Base-by-base conservation (phyloP, 2,329 filamentous ascomycete species). In the Cladophialophora bantiana region DNA sequence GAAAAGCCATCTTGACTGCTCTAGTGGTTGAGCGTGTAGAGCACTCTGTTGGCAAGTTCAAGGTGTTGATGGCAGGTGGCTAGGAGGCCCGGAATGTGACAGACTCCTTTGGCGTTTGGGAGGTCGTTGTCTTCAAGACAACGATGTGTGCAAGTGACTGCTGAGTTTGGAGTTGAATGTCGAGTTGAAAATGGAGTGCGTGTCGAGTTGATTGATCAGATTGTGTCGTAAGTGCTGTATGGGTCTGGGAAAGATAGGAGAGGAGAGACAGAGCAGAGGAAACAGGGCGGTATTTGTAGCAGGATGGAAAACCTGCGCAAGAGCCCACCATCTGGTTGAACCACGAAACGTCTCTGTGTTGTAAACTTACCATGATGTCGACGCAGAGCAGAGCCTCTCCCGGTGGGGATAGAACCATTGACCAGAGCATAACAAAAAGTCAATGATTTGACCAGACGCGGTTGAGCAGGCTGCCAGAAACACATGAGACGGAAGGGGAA, bases 91-190 rank as follows among this genome's bases (percentile, higher is more conserved):
- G n/a, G 35, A 1, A 6, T 53, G n/a, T 42, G 32, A 34, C 2
- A 40, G 36, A 20, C 38, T 31, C 59, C 59, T 53, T 59, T 38
- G 45, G 10, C 10, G 34, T 31, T 7, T 20, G 26, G 59, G 48
- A 18, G 35, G 59, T 54, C 38, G 34, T 34, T 54, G 9, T 38
- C 50, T 52, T 42, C 32, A 54, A 54, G 52, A 56, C 31, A 45
- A 38, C 12, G 34, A 18, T 7, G 13, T 36, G 35, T 54, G 50
- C 45, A 31, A 34, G 6, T 40, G 32, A 13, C 9, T 42, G n/a
- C 42, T 60, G 35, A 42, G 45, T 53, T 35, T 34, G 59, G n/a
- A 40, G n/a, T 42, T 55, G 13, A 35, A 20, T 38, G 34, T 42
- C 42, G 34, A 20, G 18, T 18, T 40, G 48, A 61, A 26, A 26